Evolutionary conservation across 2,329 filamentous ascomycete genomes (phyloP).

Genomic region (Epichloe coenophiala): DNA sequence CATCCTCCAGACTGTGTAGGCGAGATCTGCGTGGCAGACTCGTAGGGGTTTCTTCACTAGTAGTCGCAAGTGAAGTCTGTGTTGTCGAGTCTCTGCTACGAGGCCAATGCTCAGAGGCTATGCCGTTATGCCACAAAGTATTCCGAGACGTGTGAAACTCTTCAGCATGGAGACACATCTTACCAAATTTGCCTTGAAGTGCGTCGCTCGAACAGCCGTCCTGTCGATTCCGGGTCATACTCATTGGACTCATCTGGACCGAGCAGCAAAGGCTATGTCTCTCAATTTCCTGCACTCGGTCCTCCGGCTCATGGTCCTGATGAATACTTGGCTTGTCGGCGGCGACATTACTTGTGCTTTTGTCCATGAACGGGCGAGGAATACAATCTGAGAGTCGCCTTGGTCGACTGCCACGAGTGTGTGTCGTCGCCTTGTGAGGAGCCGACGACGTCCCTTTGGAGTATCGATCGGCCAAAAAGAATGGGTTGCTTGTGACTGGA

Average conservation of each 20-base stretch:
- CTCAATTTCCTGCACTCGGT: not conserved
- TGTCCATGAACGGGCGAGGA: constrained; percentile 10
- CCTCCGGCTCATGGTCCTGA: constrained; percentile 11
- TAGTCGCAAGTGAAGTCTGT: not conserved
- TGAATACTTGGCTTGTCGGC: constrained; percentile 12
- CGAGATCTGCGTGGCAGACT: not conserved
- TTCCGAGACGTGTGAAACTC: constrained; percentile 21
- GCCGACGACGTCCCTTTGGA: constrained; percentile 9
- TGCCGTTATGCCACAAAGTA: constrained; percentile 21
- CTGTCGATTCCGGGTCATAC: not conserved
- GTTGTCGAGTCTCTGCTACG: constrained; percentile 4
- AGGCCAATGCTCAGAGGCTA: not conserved
- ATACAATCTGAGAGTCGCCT: constrained; percentile 18
- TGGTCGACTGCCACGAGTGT: constrained; percentile 9
- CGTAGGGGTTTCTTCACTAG: not conserved
- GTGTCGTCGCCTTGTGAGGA: constrained; percentile 11
- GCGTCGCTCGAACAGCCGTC: constrained; percentile 9
- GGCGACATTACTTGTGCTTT: constrained; percentile 3
- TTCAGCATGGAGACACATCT: constrained; percentile 19
- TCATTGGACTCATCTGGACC: constrained; percentile 1
- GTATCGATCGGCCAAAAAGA: constrained; percentile 18
- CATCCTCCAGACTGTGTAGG: not conserved
- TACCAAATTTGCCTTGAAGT: constrained; percentile 13
- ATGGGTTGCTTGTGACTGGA: constrained; percentile 18
- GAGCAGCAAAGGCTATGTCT: constrained; percentile 21